A percentile compares a stretch with the other conserved stretches of the same genome.
Conservation (phyloP, 257 asterid species). For the Przewalskia tangutica region DNA sequence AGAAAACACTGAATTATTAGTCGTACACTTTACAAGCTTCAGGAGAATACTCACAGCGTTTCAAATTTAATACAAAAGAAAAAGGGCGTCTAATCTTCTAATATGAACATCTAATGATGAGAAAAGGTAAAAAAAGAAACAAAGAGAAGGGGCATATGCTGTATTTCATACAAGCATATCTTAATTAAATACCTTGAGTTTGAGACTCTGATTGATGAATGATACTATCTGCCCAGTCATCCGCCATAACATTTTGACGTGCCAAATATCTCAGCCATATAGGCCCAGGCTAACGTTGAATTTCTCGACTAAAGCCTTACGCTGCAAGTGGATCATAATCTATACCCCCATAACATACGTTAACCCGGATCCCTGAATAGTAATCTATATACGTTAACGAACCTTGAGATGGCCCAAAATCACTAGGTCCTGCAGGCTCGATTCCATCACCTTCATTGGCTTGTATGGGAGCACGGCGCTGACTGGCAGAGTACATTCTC, state of each 20-base stretch:
- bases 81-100: background rate
- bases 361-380: conserved; percentile 35
- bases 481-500: conserved; percentile 19
- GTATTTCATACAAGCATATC: background rate
- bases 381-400: conserved; percentile 30
- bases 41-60: background rate
- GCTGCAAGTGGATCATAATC: conserved; percentile 61
- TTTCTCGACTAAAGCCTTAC: conserved; percentile 58
- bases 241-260: conserved; percentile 39
- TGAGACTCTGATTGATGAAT: conserved; percentile 52
- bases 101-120: background rate
- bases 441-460: conserved; percentile 21
- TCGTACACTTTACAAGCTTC: background rate
- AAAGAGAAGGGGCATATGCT: background rate
- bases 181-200: conserved; percentile 26
- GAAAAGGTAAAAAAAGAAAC: background rate
- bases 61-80: background rate
- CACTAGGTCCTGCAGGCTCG: conserved; percentile 43
- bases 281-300: conserved; percentile 54
- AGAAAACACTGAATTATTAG: background rate
- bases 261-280: conserved; percentile 65
- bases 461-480: conserved; percentile 20
- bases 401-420: conserved; percentile 32
- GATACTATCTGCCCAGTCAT: conserved; percentile 61
- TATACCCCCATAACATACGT: conserved; percentile 58